Percentiles rank a stretch among this genome's conserved stretches.
Conservation (phyloP, 2,329 filamentous ascomycete species). For the Tolypocladium album region DNA sequence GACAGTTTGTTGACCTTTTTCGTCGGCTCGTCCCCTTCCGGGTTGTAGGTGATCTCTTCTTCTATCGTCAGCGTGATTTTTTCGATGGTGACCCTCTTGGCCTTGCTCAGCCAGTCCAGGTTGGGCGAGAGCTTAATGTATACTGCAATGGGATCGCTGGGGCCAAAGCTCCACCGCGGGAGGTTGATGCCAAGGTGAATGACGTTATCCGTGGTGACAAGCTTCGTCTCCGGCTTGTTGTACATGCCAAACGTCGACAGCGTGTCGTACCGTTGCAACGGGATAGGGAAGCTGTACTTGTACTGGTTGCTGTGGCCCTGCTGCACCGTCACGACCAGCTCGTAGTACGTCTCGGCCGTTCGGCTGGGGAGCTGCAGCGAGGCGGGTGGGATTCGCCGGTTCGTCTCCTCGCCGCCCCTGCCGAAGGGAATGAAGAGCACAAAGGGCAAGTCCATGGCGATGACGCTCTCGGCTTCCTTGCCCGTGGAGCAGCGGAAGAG, state of each 20-base stretch:
- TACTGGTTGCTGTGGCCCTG: constrained; percentile 80
- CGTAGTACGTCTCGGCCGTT: constrained; percentile 95
- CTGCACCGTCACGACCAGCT: constrained; percentile 90
- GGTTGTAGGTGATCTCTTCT: constrained; percentile 98
- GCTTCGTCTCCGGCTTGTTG: constrained; percentile 84
- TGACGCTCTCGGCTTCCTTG: constrained; percentile 76
- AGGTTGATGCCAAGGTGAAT: constrained; percentile 87
- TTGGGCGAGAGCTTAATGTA: constrained; percentile 94
- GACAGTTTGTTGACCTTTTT: constrained; percentile 81
- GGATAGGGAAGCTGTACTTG: constrained; percentile 85
- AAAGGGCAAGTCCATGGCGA: constrained; percentile 95
- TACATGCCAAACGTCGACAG: constrained; percentile 99
- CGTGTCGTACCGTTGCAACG: constrained; percentile 88
- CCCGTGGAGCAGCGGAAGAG: constrained; percentile 79
- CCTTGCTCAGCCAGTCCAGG: constrained; percentile 81
- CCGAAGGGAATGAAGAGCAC: constrained; percentile 96
- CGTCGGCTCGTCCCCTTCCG: constrained; percentile 88
- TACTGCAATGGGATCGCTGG: constrained; percentile 86
- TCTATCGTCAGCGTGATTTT: constrained; percentile 91
- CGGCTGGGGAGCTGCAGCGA: constrained; percentile 83
- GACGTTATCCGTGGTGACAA: constrained; percentile 78
- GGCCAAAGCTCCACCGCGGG: constrained; percentile 93
- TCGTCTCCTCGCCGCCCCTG: constrained; percentile 79
- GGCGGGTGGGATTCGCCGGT: constrained; percentile 81
- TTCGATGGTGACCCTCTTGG: constrained; percentile 82